phyloP scores from a whole-genome alignment of 768 basidiomycete species.

The Agaricus sinodeliciosus region DNA sequence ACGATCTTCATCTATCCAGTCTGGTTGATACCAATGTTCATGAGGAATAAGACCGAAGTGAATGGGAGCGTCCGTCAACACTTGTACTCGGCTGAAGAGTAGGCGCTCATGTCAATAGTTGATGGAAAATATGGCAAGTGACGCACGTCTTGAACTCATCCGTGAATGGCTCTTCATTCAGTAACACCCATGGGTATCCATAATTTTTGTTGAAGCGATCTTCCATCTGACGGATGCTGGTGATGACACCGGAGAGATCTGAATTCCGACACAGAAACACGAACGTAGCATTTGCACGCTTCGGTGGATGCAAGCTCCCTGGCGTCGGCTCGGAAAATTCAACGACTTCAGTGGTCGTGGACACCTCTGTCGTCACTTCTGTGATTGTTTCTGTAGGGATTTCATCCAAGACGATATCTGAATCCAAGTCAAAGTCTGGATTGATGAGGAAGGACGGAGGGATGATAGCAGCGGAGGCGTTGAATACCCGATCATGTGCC shows the following conservation, averaged over 20 bases:
- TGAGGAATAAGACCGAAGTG: slow-evolving; percentile 66
- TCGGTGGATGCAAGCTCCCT: not conserved
- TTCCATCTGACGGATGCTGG: slow-evolving; percentile 66
- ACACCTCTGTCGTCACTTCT: not conserved
- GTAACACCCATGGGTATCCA: slow-evolving; percentile 75
- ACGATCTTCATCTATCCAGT: slow-evolving; percentile 69
- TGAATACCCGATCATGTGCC: slow-evolving; percentile 14
- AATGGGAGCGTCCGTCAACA: slow-evolving; percentile 51
- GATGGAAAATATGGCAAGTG: not conserved
- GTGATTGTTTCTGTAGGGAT: not conserved
- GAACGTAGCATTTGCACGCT: slow-evolving; percentile 69
- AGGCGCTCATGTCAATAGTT: not conserved
- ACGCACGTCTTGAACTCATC: slow-evolving; percentile 63
- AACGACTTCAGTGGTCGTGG: not conserved
- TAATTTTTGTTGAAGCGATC: slow-evolving; percentile 77
- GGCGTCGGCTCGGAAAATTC: not conserved
- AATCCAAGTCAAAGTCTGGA: not conserved
- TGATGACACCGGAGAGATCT: slow-evolving; percentile 44
- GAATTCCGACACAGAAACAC: slow-evolving; percentile 63
- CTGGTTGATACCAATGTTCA: slow-evolving; percentile 77
- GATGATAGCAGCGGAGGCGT: not conserved
- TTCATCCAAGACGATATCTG: not conserved
- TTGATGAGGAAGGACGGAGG: slow-evolving; percentile 4
- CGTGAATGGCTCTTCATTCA: slow-evolving; percentile 76
- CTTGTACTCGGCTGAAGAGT: slow-evolving; percentile 36